A percentile compares a stretch with the other conserved stretches of the same genome.
phyloP scores from a whole-genome alignment of 495 filamentous ascomycete genomes.

The Penicillium desertorum region DNA sequence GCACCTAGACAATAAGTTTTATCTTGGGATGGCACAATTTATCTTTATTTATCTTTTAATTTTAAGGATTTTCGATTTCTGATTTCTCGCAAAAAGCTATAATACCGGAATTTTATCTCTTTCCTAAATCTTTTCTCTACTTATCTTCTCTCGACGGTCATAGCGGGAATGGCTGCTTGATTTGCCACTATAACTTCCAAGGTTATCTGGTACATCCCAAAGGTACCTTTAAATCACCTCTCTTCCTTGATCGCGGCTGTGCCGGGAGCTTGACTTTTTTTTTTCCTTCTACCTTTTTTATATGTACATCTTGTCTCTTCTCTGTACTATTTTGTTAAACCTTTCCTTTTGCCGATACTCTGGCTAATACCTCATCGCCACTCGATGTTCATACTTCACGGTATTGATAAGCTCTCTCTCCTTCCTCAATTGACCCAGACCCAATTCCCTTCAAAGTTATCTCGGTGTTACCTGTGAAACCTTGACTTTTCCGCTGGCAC shows the following conservation, averaged over 20 bases:
- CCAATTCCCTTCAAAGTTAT: slow-evolving; percentile 13
- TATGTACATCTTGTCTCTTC: slow-evolving; percentile 10
- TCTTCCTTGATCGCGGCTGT: slow-evolving; percentile 10
- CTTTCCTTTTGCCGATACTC: slow-evolving; percentile 5
- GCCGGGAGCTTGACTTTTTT: slow-evolving; percentile 3
- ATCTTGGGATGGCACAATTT: slow-evolving; percentile 15
- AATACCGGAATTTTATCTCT: slow-evolving; percentile 13
- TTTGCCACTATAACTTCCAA: slow-evolving; percentile 24
- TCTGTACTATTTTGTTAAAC: slow-evolving; percentile 14
- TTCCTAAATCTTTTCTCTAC: slow-evolving; percentile 1
- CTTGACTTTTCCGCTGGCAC: slow-evolving; percentile 20
- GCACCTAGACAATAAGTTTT: slow-evolving; percentile 15
- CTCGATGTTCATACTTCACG: slow-evolving; percentile 16
- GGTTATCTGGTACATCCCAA: slow-evolving; percentile 19
- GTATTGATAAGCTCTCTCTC: slow-evolving; percentile 28
- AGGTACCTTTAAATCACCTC: slow-evolving; percentile 22
- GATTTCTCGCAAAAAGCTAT: slow-evolving; percentile 1
- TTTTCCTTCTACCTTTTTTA: background rate
- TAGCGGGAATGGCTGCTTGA: slow-evolving; percentile 27
- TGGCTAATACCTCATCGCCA: slow-evolving; percentile 8
- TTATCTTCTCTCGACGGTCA: slow-evolving; percentile 22
- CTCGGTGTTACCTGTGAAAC: slow-evolving; percentile 33
- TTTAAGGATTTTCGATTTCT: slow-evolving; percentile 1
- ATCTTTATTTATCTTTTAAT: slow-evolving; percentile 29
- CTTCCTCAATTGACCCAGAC: slow-evolving; percentile 9